Conservation (phyloP, 192 early-diverging fungal species). For the Backusella tuberculispora region DNA sequence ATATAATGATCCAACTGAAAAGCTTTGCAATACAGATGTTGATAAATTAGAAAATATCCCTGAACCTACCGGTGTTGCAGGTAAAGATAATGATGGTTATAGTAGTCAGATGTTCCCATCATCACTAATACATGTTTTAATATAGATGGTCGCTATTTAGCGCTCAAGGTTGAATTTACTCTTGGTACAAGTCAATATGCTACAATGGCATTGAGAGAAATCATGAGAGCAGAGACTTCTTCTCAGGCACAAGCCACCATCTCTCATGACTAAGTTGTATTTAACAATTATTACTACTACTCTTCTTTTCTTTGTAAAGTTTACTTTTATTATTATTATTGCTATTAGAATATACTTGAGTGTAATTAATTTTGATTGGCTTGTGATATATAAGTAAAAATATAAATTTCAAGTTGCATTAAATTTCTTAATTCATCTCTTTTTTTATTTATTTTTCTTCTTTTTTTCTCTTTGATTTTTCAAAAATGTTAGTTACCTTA, state of each 20-base stretch:
- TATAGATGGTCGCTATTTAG: conserved; percentile 68
- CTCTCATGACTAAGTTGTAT: neutral
- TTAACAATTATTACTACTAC: neutral
- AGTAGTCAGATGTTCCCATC: neutral
- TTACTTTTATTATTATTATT: neutral
- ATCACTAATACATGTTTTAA: neutral
- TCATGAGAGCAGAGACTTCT: conserved; percentile 53
- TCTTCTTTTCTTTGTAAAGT: no score
- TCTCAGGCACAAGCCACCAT: conserved; percentile 23
- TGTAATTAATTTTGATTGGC: no score
- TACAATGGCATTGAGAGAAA: conserved; percentile 95
- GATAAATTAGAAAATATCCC: conserved; percentile 60
- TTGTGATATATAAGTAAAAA: no score
- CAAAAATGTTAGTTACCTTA: no score
- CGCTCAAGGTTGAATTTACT: conserved; percentile 76
- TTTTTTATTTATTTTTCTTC: no score
- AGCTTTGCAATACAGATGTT: conserved; percentile 66
- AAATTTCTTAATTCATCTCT: no score
- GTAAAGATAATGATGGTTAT: conserved; percentile 4
- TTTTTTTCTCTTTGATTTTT: no score
- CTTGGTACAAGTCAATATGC: conserved; percentile 89
- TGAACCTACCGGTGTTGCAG: conserved; percentile 34
- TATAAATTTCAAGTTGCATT: no score
- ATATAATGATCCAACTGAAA: conserved; percentile 63
- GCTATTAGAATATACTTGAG: neutral